Conservation (phyloP, 768 basidiomycete species). For the Lyophyllum semitale region DNA sequence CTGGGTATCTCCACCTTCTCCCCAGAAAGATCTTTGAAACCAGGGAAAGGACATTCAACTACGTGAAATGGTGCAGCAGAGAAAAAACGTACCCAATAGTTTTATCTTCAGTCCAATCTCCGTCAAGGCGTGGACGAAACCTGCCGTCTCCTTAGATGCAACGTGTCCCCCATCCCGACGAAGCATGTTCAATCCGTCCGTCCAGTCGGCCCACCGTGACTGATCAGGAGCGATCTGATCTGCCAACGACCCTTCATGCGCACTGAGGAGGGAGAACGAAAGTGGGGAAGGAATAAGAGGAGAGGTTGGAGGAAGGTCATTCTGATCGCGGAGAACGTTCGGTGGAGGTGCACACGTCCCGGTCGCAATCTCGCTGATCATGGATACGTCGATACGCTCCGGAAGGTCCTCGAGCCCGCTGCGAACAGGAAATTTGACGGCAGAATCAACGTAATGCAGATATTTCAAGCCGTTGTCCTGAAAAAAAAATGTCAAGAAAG, state of each 20-base stretch:
- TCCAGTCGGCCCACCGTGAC: constrained; percentile 90
- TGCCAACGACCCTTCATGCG: constrained; percentile 71
- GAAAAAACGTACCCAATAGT: constrained; percentile 62
- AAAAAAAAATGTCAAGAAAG: constrained; percentile 7
- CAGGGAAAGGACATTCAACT: constrained; percentile 5
- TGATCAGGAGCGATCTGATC: constrained; percentile 80
- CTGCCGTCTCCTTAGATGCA: constrained; percentile 81
- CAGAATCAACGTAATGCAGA: constrained; percentile 84
- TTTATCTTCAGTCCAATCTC: constrained; percentile 93
- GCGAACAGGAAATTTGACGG: constrained; percentile 76
- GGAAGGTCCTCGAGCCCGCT: constrained; percentile 86
- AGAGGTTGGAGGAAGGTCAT: constrained; percentile 55
- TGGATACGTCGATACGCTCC: constrained; percentile 79
- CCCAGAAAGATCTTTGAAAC: constrained; percentile 74
- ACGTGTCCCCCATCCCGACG: constrained; percentile 82
- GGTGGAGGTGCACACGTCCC: constrained; percentile 73
- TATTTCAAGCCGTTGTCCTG: constrained; percentile 80
- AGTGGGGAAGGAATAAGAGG: constrained; percentile 63
- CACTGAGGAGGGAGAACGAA: constrained; percentile 76
- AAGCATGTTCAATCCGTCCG: constrained; percentile 89
- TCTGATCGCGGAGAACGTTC: constrained; percentile 60
- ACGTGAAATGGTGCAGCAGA: not conserved
- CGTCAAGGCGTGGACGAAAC: constrained; percentile 83
- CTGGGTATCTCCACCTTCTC: constrained; percentile 90
- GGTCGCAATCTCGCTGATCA: constrained; percentile 79